A percentile compares a stretch with the other conserved stretches of the same genome.
Conservation (phyloP, 1,284 basidiomycete genomes). For the Pisolithus thermaeus region DNA sequence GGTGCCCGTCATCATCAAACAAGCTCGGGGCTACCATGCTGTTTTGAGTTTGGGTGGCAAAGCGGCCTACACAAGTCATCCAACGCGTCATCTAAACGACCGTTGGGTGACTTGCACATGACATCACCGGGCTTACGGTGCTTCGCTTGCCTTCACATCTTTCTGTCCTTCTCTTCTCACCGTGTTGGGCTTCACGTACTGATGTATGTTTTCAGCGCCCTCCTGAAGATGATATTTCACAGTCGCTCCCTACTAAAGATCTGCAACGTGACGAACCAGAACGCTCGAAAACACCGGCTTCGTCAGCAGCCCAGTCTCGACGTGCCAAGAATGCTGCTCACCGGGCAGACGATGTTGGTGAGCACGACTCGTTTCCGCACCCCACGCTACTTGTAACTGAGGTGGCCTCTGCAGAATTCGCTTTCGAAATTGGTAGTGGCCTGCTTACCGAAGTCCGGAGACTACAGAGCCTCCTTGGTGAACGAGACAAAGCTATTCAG, state of each 20-base stretch:
- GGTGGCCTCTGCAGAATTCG: conserved; percentile 63
- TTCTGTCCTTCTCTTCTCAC: background rate
- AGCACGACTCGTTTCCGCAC: conserved; percentile 22
- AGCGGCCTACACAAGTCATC: background rate
- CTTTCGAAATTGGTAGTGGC: conserved; percentile 91
- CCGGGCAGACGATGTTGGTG: conserved; percentile 77
- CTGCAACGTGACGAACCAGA: conserved; percentile 38
- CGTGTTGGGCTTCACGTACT: conserved; percentile 5
- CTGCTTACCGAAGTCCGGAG: conserved; percentile 84
- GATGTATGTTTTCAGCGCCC: conserved; percentile 27
- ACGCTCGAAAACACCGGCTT: conserved; percentile 36
- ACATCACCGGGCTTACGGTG: no score
- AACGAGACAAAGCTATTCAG: conserved; percentile 84
- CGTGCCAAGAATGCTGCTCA: conserved; percentile 83
- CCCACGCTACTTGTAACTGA: conserved; percentile 13
- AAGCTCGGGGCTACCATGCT: conserved; percentile 1
- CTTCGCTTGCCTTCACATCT: background rate
- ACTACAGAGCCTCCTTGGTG: conserved; percentile 79
- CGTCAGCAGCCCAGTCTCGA: conserved; percentile 69
- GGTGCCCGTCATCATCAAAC: conserved; percentile 4
- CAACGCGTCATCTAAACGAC: background rate
- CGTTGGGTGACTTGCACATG: no score
- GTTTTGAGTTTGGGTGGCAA: background rate
- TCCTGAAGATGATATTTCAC: conserved; percentile 37
- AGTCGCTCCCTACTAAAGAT: conserved; percentile 30